Evolutionary conservation across 2,329 filamentous ascomycete species (phyloP), one percentile per base, ranked within the genome.

Genomic region (Apiospora saccharicola): DNA sequence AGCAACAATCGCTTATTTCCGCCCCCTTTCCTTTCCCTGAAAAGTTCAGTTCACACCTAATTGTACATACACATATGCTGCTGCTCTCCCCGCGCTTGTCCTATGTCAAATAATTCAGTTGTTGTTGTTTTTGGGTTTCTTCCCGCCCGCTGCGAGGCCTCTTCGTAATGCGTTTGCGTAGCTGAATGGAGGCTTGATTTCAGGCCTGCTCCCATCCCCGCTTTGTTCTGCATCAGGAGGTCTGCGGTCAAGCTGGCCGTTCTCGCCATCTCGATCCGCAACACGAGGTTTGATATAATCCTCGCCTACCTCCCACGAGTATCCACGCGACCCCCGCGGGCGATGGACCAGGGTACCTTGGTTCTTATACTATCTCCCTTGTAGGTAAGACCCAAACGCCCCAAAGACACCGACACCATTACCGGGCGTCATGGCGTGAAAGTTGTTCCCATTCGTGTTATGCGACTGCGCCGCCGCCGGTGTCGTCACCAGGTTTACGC

Each of bases 351-450:
- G 34, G 19, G 30, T 22, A 13, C 57, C 30, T 64, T n/a, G 57
- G 10, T 24, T 10, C 4, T 41, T 41, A 41, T 64, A 10, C 57
- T 64, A 64, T 64, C 57, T 64, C 22, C 57, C 57, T 37, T 64
- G 57, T n/a, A 64, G 34, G 19, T 64, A 64, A 41, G 57, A 64
- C 34, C 57, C 57, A 51, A 73, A 73, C 34, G 37, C 72, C 24
- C 70, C 47, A 71, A 70, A 73, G 34, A 92, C 90, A 70, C 93
- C 92, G 37, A 91, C 91, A 2, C 90, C 90, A 26, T 90, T 92
- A 37, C 94, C 93, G 0, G 94, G 94, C 10, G 94, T 96, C 88
- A 95, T 91, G 47, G 92, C 89, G 3, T 92, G 92, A 80, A 92
- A 90, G 70, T 87, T 86, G 79, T 79, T 87, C 4, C 92, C 90